Evolutionary conservation across 2,329 filamentous ascomycete species (phyloP).

Genomic region (Claviceps fusiformis): DNA sequence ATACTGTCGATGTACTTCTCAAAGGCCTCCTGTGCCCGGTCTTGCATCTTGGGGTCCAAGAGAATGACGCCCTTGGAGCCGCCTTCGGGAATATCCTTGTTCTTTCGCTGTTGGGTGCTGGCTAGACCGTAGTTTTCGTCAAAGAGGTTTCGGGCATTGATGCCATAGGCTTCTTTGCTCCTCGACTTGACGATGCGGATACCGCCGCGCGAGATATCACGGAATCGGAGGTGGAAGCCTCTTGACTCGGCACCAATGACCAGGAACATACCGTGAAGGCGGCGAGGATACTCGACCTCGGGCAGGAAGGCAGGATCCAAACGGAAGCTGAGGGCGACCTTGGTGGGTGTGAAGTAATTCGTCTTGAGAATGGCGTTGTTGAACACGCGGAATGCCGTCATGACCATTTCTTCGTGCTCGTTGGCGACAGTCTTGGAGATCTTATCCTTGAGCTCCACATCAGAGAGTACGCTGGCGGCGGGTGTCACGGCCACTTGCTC

Average conservation of each 20-base stretch:
- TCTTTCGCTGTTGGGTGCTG: constrained; percentile 98
- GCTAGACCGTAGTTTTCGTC: constrained; percentile 98
- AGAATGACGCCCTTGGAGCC: constrained; percentile 97
- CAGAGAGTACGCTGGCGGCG: constrained; percentile 56
- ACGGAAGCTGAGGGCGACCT: constrained; percentile 94
- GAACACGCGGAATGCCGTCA: constrained; percentile 93
- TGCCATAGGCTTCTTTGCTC: constrained; percentile 88
- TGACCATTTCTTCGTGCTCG: constrained; percentile 96
- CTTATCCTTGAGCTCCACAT: constrained; percentile 57
- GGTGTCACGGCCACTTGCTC: constrained; percentile 43
- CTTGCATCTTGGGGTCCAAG: constrained; percentile 85
- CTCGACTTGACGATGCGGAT: constrained; percentile 98
- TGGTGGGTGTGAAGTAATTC: constrained; percentile 94
- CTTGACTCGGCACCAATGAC: constrained; percentile 94
- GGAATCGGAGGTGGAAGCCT: constrained; percentile 94
- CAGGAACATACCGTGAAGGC: constrained; percentile 95
- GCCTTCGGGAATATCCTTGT: constrained; percentile 98
- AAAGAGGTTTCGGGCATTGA: constrained; percentile 92
- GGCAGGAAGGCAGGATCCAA: constrained; percentile 82
- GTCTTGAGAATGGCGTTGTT: constrained; percentile 91
- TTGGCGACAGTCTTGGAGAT: constrained; percentile 73
- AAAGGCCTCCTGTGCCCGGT: constrained; percentile 82
- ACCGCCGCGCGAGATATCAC: constrained; percentile 90
- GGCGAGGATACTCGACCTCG: constrained; percentile 81
- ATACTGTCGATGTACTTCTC: constrained; percentile 99